phyloP scores from a whole-genome alignment of 345 rosid species.

The Eucalyptus sp. region DNA sequence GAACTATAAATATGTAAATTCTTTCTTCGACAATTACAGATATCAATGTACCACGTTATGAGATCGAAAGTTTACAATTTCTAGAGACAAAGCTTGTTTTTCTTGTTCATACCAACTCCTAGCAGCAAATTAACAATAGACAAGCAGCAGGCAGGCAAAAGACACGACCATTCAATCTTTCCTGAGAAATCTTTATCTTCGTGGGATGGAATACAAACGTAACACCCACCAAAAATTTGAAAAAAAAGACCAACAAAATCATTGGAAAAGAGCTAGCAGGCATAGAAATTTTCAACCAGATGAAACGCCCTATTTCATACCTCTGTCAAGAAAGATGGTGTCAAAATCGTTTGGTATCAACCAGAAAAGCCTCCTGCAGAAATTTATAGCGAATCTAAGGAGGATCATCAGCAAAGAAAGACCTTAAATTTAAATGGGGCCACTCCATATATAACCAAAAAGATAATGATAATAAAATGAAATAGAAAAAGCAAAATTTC shows the following conservation, averaged over 20 bases:
- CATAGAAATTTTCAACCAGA: background rate
- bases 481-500: background rate
- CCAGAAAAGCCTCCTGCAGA: background rate
- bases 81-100: background rate
- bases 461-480: background rate
- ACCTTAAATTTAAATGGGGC: background rate
- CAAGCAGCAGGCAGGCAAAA: background rate
- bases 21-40: background rate
- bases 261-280: background rate
- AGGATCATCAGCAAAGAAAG: background rate
- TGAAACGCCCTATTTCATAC: background rate
- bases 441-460: background rate
- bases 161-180: background rate
- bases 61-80: background rate
- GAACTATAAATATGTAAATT: background rate
- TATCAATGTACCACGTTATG: background rate
- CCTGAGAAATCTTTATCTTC: background rate
- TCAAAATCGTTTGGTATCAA: background rate
- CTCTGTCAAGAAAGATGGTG: background rate
- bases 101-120: background rate
- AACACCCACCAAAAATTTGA: background rate
- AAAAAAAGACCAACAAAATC: background rate
- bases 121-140: background rate
- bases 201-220: background rate
- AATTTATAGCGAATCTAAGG: background rate